A percentile compares a stretch with the other conserved stretches of the same genome.
Conservation (phyloP, 2,329 filamentous ascomycete species). For the Beauveria australis region DNA sequence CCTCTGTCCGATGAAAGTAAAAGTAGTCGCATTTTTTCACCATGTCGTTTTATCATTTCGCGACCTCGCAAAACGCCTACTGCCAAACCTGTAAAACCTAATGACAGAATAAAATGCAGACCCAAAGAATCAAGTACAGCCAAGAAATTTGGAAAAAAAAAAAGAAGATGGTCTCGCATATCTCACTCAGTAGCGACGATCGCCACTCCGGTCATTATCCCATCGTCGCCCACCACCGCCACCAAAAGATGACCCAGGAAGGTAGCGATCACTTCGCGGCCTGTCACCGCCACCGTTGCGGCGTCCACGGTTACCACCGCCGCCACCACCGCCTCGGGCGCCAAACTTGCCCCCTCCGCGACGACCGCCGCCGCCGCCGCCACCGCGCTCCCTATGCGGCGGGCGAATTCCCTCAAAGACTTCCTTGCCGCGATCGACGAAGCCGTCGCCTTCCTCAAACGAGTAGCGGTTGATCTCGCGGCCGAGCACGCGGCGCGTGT, state of each 20-base stretch:
- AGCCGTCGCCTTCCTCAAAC: slow-evolving; percentile 57
- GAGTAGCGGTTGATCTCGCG: slow-evolving; percentile 59
- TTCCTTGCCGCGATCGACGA: slow-evolving; percentile 67
- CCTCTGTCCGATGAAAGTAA: neutral
- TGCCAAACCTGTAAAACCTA: neutral
- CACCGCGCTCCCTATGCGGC: slow-evolving; percentile 40
- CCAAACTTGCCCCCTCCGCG: slow-evolving; percentile 16
- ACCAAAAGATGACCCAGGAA: slow-evolving; percentile 18
- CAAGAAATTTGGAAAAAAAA: neutral
- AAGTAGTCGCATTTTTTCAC: neutral
- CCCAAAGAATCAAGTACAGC: neutral
- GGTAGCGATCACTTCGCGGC: slow-evolving; percentile 25
- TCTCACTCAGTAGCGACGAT: slow-evolving; percentile 2
- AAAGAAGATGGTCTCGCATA: neutral
- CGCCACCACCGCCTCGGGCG: slow-evolving; percentile 18
- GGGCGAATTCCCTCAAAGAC: slow-evolving; percentile 57
- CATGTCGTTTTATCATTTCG: neutral
- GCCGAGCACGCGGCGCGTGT: slow-evolving; percentile 33
- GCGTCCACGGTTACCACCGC: slow-evolving; percentile 16
- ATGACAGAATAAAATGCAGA: neutral
- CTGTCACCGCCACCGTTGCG: slow-evolving; percentile 17
- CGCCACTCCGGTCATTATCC: slow-evolving; percentile 1
- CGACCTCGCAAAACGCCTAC: neutral
- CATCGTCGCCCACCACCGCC: slow-evolving; percentile 17
- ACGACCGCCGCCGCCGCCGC: slow-evolving; percentile 20